phyloP scores from a whole-genome alignment of 306 rosid species.

The Pyrus bretschneideri region DNA sequence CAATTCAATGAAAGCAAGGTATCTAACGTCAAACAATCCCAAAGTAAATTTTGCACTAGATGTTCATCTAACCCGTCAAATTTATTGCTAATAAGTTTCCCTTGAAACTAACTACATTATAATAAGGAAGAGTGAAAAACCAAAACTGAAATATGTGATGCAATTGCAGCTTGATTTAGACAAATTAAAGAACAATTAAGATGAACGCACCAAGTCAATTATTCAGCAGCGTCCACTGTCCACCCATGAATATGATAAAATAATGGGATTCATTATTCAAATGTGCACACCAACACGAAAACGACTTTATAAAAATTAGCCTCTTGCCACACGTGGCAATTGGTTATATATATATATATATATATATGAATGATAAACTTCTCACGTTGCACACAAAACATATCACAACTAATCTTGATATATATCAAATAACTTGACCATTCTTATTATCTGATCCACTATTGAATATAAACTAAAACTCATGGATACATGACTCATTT shows the following conservation, averaged over 20 bases:
- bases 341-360: no score
- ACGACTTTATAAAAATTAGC: not conserved
- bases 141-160: not conserved
- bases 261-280: not conserved
- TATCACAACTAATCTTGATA: not conserved
- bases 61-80: not conserved
- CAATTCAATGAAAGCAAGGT: no score
- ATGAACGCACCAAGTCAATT: not conserved
- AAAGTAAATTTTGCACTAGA: not conserved
- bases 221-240: not conserved
- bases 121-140: not conserved
- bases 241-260: not conserved
- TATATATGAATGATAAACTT: not conserved
- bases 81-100: not conserved
- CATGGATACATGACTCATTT: no score
- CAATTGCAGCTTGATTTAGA: not conserved
- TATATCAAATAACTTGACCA: not conserved
- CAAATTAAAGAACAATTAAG: not conserved
- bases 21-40: not conserved
- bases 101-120: not conserved
- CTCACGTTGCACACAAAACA: not conserved
- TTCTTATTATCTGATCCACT: not conserved
- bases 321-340: no score
- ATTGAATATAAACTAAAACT: no score
- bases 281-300: slow-evolving; percentile 1